Percentiles rank a stretch among this genome's conserved stretches.
Conservation (phyloP, 257 asterid genomes). For the Solanum bulbocastanum region DNA sequence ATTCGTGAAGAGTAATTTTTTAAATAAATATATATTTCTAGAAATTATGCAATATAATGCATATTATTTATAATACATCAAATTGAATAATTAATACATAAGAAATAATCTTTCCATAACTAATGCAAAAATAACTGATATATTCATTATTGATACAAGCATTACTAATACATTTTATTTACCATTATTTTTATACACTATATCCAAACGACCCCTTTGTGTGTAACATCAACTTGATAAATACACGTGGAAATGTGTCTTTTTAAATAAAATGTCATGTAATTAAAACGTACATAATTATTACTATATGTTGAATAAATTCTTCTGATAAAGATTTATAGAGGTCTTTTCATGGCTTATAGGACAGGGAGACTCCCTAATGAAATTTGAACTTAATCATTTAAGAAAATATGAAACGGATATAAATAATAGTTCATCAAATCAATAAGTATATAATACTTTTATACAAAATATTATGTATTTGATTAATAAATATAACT, state of each 20-base stretch:
- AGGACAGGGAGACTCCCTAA: background rate
- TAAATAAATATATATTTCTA: too few species aligned
- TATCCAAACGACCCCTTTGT: background rate
- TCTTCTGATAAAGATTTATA: background rate
- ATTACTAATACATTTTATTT: too few species aligned
- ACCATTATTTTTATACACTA: background rate
- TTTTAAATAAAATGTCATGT: background rate
- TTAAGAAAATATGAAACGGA: background rate
- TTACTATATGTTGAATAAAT: background rate
- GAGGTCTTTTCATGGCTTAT: background rate
- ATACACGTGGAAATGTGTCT: background rate
- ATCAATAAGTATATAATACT: background rate
- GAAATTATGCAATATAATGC: too few species aligned
- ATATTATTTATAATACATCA: too few species aligned
- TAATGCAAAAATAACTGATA: too few species aligned
- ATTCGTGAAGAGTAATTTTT: too few species aligned
- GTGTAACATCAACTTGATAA: background rate
- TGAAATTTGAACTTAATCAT: background rate
- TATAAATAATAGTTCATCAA: background rate
- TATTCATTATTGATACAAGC: too few species aligned
- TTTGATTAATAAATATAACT: too few species aligned
- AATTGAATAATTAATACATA: too few species aligned
- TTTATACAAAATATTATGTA: background rate
- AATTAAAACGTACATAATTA: background rate
- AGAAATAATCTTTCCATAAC: too few species aligned